These are phyloP conservation scores for Thymus quinquecostatus DNA, from an alignment of 257 asterid genomes.

Conservation along the genomic window DNA sequence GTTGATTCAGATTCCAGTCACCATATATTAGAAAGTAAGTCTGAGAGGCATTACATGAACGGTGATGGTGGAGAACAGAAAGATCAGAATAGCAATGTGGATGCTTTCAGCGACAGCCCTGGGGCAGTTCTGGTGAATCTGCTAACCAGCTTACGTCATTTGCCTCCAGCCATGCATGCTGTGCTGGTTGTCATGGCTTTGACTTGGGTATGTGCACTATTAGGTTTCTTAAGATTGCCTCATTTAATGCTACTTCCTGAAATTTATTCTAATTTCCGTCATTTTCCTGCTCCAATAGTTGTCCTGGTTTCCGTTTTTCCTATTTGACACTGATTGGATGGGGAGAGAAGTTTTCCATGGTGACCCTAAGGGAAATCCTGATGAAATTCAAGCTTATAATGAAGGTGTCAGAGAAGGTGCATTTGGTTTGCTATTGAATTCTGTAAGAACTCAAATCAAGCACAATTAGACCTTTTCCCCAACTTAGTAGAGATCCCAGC, in stretches of 20 bases:
- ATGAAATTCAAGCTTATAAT: slow-evolving; percentile 75
- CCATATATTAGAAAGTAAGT: slow-evolving; percentile 39
- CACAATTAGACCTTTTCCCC: slow-evolving; percentile 38
- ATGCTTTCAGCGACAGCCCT: slow-evolving; percentile 73
- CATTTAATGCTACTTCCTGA: background rate
- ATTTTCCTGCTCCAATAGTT: slow-evolving; percentile 50
- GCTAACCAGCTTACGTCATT: slow-evolving; percentile 91
- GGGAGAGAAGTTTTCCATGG: slow-evolving; percentile 99
- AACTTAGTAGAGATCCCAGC: slow-evolving; percentile 28
- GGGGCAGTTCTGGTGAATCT: slow-evolving; percentile 96
- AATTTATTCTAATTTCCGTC: slow-evolving; percentile 21
- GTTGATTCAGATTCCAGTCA: slow-evolving; percentile 34
- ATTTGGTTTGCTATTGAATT: slow-evolving; percentile 99
- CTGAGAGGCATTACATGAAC: slow-evolving; percentile 43
- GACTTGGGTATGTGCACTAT: slow-evolving; percentile 75
- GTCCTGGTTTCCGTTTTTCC: slow-evolving; percentile 99
- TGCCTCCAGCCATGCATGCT: slow-evolving; percentile 96
- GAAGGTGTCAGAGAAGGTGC: slow-evolving; percentile 99
- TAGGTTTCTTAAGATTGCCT: background rate
- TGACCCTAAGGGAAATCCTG: slow-evolving; percentile 80
- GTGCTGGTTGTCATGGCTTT: slow-evolving; percentile 97
- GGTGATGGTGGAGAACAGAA: slow-evolving; percentile 47
- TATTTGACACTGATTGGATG: slow-evolving; percentile 99
- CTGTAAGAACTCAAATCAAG: slow-evolving; percentile 88
- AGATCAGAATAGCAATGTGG: slow-evolving; percentile 46